Conservation (phyloP, 495 filamentous ascomycete species). For the Filosporella fistucella region DNA sequence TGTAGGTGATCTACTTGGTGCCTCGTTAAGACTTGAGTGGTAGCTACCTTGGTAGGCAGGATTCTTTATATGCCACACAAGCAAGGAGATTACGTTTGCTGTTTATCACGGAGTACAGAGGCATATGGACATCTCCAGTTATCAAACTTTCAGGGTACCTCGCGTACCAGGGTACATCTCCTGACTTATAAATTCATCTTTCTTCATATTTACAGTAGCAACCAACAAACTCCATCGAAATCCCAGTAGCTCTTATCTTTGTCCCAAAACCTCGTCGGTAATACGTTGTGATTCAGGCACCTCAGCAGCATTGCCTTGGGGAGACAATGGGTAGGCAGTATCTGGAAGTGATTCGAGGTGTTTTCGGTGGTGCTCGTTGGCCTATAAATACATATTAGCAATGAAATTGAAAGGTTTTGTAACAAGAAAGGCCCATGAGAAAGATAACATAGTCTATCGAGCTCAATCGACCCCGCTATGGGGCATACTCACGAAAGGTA, state of each 20-base stretch:
- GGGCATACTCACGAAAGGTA: conserved; percentile 73
- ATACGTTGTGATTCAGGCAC: conserved; percentile 52
- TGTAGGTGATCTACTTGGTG: no score
- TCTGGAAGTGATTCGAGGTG: conserved; percentile 72
- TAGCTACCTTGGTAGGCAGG: no score
- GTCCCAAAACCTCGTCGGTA: conserved; percentile 44
- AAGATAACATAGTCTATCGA: not conserved
- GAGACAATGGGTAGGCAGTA: conserved; percentile 51
- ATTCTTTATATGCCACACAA: no score
- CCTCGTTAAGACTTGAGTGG: no score
- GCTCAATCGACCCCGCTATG: not conserved
- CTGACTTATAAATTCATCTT: no score
- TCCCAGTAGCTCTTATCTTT: conserved; percentile 34
- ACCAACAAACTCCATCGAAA: not conserved
- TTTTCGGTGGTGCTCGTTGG: conserved; percentile 78
- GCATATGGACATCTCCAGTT: no score
- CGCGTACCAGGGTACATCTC: no score
- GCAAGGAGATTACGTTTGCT: no score
- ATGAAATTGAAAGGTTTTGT: not conserved
- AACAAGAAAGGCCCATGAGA: not conserved
- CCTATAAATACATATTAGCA: conserved; percentile 43
- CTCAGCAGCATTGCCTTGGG: conserved; percentile 43
- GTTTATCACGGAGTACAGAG: no score
- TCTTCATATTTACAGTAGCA: conserved; percentile 19
- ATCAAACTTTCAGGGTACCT: no score